Percentiles rank a stretch among this genome's conserved stretches.
These are phyloP conservation scores for Rickenella mellea DNA, from an alignment of 768 basidiomycete species.

Conservation along the genomic window DNA sequence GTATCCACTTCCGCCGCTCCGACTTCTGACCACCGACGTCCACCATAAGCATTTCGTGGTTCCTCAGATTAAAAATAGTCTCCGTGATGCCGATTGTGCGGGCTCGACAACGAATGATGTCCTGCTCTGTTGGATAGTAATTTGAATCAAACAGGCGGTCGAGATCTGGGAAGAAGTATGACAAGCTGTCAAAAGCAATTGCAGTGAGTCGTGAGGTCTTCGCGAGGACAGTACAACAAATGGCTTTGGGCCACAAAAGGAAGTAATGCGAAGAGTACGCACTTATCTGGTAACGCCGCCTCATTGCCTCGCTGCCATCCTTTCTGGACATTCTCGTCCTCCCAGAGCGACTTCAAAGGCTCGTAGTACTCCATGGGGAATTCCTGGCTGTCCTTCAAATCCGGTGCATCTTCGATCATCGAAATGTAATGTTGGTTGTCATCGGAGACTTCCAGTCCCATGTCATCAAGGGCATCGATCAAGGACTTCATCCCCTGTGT, in stretches of 20 bases:
- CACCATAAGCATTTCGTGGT: conserved; percentile 85
- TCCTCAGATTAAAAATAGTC: conserved; percentile 70
- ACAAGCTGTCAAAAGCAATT: conserved; percentile 32
- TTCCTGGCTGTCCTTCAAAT: conserved; percentile 71
- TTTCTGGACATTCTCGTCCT: conserved; percentile 61
- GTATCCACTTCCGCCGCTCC: conserved; percentile 89
- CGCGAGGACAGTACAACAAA: background rate
- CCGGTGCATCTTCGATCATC: conserved; percentile 55
- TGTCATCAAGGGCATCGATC: conserved; percentile 83
- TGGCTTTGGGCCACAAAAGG: background rate
- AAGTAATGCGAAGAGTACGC: conserved; percentile 13
- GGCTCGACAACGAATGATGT: conserved; percentile 79
- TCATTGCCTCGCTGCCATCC: conserved; percentile 83
- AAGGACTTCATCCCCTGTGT: conserved; percentile 76
- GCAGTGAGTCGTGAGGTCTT: conserved; percentile 2
- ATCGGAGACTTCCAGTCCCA: conserved; percentile 65
- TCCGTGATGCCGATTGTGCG: conserved; percentile 89
- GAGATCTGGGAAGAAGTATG: conserved; percentile 71
- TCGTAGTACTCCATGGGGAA: conserved; percentile 64
- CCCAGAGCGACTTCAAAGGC: conserved; percentile 67
- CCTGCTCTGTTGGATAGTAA: conserved; percentile 74
- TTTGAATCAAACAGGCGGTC: conserved; percentile 68
- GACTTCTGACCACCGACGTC: conserved; percentile 93
- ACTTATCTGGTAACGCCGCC: conserved; percentile 89
- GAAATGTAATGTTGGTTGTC: conserved; percentile 49